A percentile compares a stretch with the other conserved stretches of the same genome.
phyloP scores from a whole-genome alignment of 345 rosid genomes.

The Geranium brycei region DNA sequence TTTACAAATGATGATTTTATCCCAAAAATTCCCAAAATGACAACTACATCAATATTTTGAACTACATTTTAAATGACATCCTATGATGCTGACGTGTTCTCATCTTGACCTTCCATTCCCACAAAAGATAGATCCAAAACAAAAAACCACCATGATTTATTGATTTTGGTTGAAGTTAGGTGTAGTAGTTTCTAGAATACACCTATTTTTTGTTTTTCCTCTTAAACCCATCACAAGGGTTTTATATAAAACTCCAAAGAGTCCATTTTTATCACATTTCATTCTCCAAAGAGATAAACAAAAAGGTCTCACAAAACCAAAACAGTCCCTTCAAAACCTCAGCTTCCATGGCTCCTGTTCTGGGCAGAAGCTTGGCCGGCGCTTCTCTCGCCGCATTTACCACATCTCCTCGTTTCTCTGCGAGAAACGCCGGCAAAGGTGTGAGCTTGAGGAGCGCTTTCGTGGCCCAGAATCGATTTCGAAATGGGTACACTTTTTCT shows the following conservation, averaged over 20 bases:
- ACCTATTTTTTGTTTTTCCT: conserved; percentile 15
- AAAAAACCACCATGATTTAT: too few species aligned
- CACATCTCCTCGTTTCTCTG: conserved; percentile 33
- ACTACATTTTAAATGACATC: too few species aligned
- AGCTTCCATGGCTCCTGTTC: conserved; percentile 54
- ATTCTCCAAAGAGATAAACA: background rate
- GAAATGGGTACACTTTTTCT: conserved; percentile 31
- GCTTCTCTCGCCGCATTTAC: conserved; percentile 35
- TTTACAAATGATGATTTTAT: too few species aligned
- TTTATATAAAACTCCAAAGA: conserved; percentile 10
- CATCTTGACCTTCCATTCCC: conserved; percentile 33
- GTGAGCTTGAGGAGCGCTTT: conserved; percentile 30
- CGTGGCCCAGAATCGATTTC: conserved; percentile 29
- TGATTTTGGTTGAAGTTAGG: too few species aligned
- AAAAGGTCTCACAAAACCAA: background rate
- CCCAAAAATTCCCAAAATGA: too few species aligned
- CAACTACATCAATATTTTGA: too few species aligned
- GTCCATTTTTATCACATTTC: background rate
- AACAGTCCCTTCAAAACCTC: background rate
- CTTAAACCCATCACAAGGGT: conserved; percentile 40
- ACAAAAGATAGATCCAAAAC: too few species aligned
- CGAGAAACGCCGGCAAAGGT: conserved; percentile 20
- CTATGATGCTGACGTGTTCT: conserved; percentile 34
- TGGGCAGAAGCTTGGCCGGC: conserved; percentile 46
- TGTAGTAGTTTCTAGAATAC: conserved; percentile 27